Conservation (phyloP, 1,139 yeast genomes). For the Taphrina wiesneri region DNA sequence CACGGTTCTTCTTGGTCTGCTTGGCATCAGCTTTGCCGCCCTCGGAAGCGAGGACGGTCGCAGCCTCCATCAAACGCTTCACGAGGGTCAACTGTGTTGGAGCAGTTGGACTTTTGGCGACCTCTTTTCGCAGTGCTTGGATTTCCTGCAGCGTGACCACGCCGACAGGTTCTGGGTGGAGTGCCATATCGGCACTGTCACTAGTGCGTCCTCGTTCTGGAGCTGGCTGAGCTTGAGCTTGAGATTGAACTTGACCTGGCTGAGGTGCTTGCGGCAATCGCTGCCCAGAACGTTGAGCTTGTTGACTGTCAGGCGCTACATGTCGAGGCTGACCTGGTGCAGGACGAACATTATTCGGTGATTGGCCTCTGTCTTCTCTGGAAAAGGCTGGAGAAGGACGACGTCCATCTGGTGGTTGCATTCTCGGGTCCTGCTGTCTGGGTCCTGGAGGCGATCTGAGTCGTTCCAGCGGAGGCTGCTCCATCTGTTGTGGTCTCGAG, state of each 20-base stretch:
- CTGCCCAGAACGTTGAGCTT: neutral
- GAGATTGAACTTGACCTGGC: neutral
- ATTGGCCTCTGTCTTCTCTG: neutral
- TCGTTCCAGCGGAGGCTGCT: conserved; percentile 1
- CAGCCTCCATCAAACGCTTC: conserved; percentile 52
- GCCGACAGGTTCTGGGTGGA: conserved; percentile 14
- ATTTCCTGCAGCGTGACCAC: conserved; percentile 13
- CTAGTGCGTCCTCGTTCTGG: neutral
- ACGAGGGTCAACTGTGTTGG: conserved; percentile 57
- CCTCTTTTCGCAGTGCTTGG: conserved; percentile 5
- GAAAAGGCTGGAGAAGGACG: neutral
- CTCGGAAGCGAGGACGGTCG: conserved; percentile 48
- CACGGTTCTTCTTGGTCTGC: conserved; percentile 55
- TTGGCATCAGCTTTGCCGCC: conserved; percentile 49
- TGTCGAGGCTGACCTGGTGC: neutral
- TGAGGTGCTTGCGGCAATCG: conserved; percentile 3
- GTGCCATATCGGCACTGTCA: conserved; percentile 10
- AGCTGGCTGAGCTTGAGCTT: neutral
- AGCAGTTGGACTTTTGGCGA: conserved; percentile 40
- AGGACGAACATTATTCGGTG: neutral
- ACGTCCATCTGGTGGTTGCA: neutral
- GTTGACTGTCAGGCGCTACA: neutral
- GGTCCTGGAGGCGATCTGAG: neutral
- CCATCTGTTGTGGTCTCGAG: neutral
- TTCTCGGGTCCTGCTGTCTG: neutral